Base-by-base conservation (phyloP, 306 rosid genomes). In the Trifolium pratense region DNA sequence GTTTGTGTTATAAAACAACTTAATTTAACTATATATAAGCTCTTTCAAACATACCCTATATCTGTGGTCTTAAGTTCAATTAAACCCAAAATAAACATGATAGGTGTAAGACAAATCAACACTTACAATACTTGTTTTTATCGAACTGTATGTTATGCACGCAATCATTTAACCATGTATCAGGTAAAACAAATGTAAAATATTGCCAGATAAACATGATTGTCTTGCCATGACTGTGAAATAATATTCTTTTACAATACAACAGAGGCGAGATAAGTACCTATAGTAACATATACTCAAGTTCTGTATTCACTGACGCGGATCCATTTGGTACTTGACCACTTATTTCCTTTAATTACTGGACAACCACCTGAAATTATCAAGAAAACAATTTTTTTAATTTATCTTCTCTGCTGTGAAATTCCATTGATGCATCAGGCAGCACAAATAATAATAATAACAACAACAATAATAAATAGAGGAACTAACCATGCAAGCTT, bases 251-350 rank as follows among this genome's bases (percentile, higher is more conserved):
- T 43, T 23, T 15, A 13, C 14, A 12, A 61, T 60, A 52, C 55
- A 45, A 29, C 71, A 70, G 6, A 36, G 73, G 49, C 39, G 32
- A 46, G 42, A 37, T 15, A 57, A 51, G 62, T 78, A 91, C 97
- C 96, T 68, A 39, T 65, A 11, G 40, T 45, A 62, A 62, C 32
- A 77, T 71, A 49, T 71, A 58, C 80, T 95, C 87, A 95, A 79
- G 71, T 74, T 82, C 75, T 82, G 89, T 92, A 92, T 71, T 92
- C 99, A 3, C 34, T 70, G 46, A 92, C 92, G 21, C 90, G 97
- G 31, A 95, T 55, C 99, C 99, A 95, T 80, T 95, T 95, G 46
- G 99, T 95, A 83, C 89, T 74, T 70, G 99, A 95, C 99, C 99
- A 95, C 81, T 95, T 95, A 63, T 95, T 95, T 65, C 99, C 99